Conservation (phyloP, 225 moss, liverwort and hornwort species). For the Marchantia paleacea region DNA sequence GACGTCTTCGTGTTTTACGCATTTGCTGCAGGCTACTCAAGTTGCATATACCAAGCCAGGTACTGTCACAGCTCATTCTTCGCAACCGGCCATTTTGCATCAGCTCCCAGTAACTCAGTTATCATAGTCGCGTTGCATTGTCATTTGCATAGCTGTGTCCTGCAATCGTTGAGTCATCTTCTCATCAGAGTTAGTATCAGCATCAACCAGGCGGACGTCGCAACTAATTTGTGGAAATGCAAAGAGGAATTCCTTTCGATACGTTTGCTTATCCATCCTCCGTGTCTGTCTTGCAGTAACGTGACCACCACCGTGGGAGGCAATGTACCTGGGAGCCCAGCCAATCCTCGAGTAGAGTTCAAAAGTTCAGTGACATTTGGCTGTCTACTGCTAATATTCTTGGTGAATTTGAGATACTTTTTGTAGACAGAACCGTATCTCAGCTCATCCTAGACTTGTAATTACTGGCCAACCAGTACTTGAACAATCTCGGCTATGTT, state of each 20-base stretch:
- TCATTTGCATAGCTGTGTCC: neutral
- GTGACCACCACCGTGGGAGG: conserved; percentile 24
- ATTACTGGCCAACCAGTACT: conserved; percentile 17
- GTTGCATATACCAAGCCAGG: conserved; percentile 36
- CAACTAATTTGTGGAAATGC: neutral
- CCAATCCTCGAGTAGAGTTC: neutral
- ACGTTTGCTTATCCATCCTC: neutral
- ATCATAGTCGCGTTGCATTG: neutral
- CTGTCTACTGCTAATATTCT: conserved; percentile 23
- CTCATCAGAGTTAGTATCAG: no score
- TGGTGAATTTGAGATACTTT: conserved; percentile 29
- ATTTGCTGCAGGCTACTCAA: conserved; percentile 30
- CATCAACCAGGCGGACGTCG: no score
- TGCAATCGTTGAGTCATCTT: no score
- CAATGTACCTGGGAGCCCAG: neutral
- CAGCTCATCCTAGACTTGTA: conserved; percentile 12
- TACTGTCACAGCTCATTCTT: neutral
- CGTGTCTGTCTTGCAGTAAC: conserved; percentile 27
- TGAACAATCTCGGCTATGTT: neutral
- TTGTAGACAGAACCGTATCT: neutral
- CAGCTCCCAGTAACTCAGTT: neutral
- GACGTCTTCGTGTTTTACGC: neutral
- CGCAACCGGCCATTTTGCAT: neutral
- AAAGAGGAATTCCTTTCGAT: neutral
- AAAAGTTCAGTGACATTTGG: conserved; percentile 19